Percentiles rank a stretch among this genome's conserved stretches.
Evolutionary conservation across 2,329 filamentous ascomycete species (phyloP).

Genomic region (Neofusicoccum parvum): DNA sequence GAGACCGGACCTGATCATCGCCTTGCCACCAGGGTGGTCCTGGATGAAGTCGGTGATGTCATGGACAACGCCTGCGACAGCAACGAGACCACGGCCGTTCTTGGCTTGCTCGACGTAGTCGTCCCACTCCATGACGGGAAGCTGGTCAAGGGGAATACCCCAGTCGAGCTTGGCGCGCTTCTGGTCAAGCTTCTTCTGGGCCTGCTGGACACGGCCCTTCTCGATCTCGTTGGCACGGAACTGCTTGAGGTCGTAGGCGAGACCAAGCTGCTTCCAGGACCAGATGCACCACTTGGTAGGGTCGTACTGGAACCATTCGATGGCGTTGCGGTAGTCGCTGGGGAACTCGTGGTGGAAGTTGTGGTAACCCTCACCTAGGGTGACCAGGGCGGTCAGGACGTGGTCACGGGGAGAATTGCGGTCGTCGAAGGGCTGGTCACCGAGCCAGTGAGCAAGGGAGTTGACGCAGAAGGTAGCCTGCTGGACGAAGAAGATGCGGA

Average conservation of each 20-base stretch:
- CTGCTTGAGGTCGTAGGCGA: slow-evolving; percentile 47
- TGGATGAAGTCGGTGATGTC: slow-evolving; percentile 47
- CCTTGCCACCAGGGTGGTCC: slow-evolving; percentile 47
- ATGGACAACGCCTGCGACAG: slow-evolving; percentile 46
- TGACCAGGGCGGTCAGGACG: slow-evolving; percentile 46
- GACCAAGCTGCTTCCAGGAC: slow-evolving; percentile 46
- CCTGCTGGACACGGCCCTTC: slow-evolving; percentile 47
- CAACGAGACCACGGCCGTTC: slow-evolving; percentile 45
- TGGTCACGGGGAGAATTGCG: slow-evolving; percentile 47
- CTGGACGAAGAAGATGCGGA: slow-evolving; percentile 56
- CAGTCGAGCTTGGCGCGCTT: slow-evolving; percentile 47
- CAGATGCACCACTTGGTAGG: slow-evolving; percentile 50
- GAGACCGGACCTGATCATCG: slow-evolving; percentile 44
- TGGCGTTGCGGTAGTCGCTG: slow-evolving; percentile 48
- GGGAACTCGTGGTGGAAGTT: slow-evolving; percentile 51
- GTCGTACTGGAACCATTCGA: slow-evolving; percentile 41
- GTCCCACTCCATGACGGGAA: slow-evolving; percentile 48
- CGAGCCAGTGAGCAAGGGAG: slow-evolving; percentile 57
- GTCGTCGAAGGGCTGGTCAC: slow-evolving; percentile 49
- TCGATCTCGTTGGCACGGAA: slow-evolving; percentile 49
- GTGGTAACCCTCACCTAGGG: slow-evolving; percentile 49
- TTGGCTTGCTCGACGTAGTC: slow-evolving; percentile 46
- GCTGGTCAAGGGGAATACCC: slow-evolving; percentile 46
- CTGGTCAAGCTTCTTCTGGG: slow-evolving; percentile 50
- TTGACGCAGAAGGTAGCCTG: slow-evolving; percentile 59